Conservation (phyloP, 2,329 filamentous ascomycete species). For the Alternaria burnsii region DNA sequence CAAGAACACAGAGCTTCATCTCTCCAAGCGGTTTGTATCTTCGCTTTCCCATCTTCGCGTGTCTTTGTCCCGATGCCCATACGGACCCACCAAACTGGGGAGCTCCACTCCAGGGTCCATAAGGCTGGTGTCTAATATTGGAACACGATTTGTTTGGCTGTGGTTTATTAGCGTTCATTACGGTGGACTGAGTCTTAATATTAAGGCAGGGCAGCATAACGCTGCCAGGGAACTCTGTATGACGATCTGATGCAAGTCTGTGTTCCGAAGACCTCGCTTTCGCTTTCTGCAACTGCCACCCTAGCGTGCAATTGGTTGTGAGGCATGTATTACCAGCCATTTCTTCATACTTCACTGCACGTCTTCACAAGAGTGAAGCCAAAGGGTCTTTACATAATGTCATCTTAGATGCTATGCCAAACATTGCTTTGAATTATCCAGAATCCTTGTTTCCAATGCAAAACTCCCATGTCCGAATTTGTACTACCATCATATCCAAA, state of each 20-base stretch:
- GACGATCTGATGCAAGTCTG: neutral
- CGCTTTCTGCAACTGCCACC: too few relatives aligned
- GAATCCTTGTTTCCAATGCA: neutral
- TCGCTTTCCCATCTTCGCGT: neutral
- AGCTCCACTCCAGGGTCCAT: constrained; percentile 14
- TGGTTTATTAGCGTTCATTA: neutral
- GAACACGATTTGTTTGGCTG: neutral
- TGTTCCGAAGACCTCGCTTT: too few relatives aligned
- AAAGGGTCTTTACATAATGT: neutral
- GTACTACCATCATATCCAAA: neutral
- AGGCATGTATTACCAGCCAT: neutral
- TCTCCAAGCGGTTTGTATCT: neutral
- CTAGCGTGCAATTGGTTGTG: too few relatives aligned
- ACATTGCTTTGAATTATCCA: neutral
- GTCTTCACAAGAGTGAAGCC: neutral
- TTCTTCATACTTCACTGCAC: neutral
- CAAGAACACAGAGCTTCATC: neutral
- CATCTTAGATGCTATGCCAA: neutral
- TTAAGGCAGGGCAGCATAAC: neutral
- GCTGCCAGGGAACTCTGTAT: neutral
- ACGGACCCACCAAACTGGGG: constrained; percentile 6
- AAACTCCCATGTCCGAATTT: neutral
- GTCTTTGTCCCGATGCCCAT: constrained; percentile 8
- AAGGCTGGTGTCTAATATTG: constrained; percentile 14
- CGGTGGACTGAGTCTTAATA: neutral